Percentiles rank a stretch among this genome's conserved stretches.
Conservation (phyloP, 1,139 yeast genomes). For the Debaryomyces coudertii region DNA sequence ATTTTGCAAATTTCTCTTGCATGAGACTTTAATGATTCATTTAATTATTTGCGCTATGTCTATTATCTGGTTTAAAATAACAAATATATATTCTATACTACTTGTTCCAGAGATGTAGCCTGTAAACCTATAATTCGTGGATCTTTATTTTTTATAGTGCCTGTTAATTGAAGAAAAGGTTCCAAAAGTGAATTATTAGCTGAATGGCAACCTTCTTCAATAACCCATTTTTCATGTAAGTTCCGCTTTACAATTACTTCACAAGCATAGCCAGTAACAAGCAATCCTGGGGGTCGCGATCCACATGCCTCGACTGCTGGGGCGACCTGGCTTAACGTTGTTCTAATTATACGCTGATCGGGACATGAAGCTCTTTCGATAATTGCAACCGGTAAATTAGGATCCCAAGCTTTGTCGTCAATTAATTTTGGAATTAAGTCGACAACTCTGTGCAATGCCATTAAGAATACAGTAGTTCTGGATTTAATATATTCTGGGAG, state of each 20-base stretch:
- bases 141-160: not conserved
- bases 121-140: not conserved
- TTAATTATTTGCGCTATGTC: too few species aligned
- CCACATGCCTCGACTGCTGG: conserved; percentile 81
- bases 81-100: not conserved
- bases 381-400: conserved; percentile 75
- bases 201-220: conserved; percentile 58
- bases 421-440: conserved; percentile 65
- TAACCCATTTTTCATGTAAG: conserved; percentile 43
- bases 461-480: conserved; percentile 84
- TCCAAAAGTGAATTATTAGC: conserved; percentile 2
- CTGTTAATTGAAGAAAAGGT: conserved; percentile 9
- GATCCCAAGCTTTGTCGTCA: conserved; percentile 64
- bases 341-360: conserved; percentile 84
- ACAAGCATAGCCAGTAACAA: conserved; percentile 83
- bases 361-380: conserved; percentile 93
- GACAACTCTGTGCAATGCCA: conserved; percentile 85
- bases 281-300: conserved; percentile 90
- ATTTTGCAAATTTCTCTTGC: too few species aligned
- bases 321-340: conserved; percentile 66
- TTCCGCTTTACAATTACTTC: conserved; percentile 46
- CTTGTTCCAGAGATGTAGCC: not conserved
- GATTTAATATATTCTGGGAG: conserved; percentile 72
- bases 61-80: not conserved
- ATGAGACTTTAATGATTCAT: too few species aligned